Base-by-base conservation (phyloP, 2,329 filamentous ascomycete genomes). In the Grosmannia penicillata region DNA sequence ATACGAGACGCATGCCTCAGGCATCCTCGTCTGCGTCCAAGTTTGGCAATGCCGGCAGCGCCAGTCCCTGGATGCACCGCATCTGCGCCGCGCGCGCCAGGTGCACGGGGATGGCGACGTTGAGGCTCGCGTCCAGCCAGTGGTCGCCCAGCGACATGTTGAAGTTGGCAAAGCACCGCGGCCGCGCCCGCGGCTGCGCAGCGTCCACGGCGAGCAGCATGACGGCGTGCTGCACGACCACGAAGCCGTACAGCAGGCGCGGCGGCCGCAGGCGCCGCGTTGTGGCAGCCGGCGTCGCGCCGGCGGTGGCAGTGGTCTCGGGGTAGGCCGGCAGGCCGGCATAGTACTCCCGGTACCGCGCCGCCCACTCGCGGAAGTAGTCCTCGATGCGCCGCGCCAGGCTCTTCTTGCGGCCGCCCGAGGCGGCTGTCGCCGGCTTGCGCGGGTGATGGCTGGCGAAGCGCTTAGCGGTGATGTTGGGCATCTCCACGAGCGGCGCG, bases 181-280 rank as follows among this genome's bases (percentile, higher is more conserved):
- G 44, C 48, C 54, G 35, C 35, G 52, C 28, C 3, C 18, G 24
- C 4, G 49, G 47, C 1, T 30, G 39, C 14, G 33, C 43, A 3
- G 51, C 36, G 21, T 72, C 71, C 18, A 63, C 55, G 38, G 69
- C 73, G 14, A 54, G 47, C 17, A 59, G 46, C 39, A 57, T 47
- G 11, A 57, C 52, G 56, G 72, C 51, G 63, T 75, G 56, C 54
- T 72, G 43, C 56, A 58, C 29, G 57, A 74, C 48, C 56, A 70
- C 48, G 59, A 73, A 56, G 7, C 49, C 51, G 40, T 53, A 58
- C n/a, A 59, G 47, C 9, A 56, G 48, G 6, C 56, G 53, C 0
- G 54, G 53, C 17, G 45, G 39, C 13, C 40, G 41, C 6, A 47
- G 32, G 3, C 39, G 43, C 2, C 38, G 40, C 3, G 30, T 17